A percentile compares a stretch with the other conserved stretches of the same genome.
phyloP scores from a whole-genome alignment of 148 eudicot species.

The Rhododendron simsii region DNA sequence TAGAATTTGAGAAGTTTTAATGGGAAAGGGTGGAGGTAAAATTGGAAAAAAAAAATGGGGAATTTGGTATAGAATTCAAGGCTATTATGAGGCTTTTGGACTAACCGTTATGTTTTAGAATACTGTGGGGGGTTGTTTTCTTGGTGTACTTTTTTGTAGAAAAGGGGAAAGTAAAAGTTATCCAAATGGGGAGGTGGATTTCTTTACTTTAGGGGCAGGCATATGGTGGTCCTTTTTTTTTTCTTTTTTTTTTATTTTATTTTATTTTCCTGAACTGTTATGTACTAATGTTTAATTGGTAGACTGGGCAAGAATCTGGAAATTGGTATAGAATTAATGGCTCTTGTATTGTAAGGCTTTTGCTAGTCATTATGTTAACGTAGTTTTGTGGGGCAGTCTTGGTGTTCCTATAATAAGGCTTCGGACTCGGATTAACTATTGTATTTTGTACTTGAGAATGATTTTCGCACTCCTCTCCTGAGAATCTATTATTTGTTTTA shows the following conservation, averaged over 20 bases:
- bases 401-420: neutral
- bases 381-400: neutral
- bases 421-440: too few species aligned
- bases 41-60: neutral
- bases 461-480: neutral
- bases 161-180: neutral
- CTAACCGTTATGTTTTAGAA: conserved; percentile 35
- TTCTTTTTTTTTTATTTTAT: neutral
- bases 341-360: neutral
- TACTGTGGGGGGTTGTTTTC: conserved; percentile 30
- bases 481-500: neutral
- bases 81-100: conserved; percentile 11
- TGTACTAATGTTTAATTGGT: neutral
- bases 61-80: conserved; percentile 17
- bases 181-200: neutral
- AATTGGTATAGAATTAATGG: conserved; percentile 15
- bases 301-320: neutral
- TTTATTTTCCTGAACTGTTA: neutral
- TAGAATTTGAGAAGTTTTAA: neutral
- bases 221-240: neutral
- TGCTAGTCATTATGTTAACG: neutral
- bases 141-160: neutral
- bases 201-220: neutral
- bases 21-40: neutral
- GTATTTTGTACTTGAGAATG: too few species aligned